phyloP scores from a whole-genome alignment of 1,284 basidiomycete genomes.

The Leccinum discolor region DNA sequence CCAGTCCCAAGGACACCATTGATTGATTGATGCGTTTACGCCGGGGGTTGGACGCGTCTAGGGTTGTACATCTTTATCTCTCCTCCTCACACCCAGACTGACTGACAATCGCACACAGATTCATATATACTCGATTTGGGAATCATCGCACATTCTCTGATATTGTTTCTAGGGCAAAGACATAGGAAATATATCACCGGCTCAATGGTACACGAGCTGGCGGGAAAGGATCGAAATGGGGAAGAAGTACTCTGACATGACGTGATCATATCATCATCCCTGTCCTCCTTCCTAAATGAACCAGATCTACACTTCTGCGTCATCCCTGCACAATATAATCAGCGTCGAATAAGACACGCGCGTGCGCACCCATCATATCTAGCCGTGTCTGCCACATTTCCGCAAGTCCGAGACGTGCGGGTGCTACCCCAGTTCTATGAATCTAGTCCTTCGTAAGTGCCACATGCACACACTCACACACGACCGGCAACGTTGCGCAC shows the following conservation, averaged over 20 bases:
- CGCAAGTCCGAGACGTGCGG: not conserved
- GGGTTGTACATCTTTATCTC: not conserved
- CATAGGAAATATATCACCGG: not conserved
- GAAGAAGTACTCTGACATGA: not conserved
- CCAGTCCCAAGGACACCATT: not conserved
- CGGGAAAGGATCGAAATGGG: not conserved
- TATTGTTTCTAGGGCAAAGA: not conserved
- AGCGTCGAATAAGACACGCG: not conserved
- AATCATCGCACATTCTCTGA: not conserved
- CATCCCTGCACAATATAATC: slow-evolving; percentile 4
- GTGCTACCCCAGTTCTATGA: not conserved
- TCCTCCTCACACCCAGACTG: not conserved
- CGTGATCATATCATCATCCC: not conserved
- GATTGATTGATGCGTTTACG: not conserved
- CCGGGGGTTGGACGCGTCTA: not conserved
- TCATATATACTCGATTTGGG: not conserved
- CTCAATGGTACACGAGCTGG: not conserved
- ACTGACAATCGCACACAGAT: not conserved
- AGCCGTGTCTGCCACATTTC: not conserved
- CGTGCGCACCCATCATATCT: not conserved
- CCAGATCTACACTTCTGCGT: not conserved
- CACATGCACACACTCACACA: not conserved
- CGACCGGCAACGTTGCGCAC: not conserved
- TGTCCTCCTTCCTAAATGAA: not conserved
- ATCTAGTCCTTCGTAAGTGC: not conserved